A percentile compares a stretch with the other conserved stretches of the same genome.
phyloP scores from a whole-genome alignment of 2,329 filamentous ascomycete genomes.

The Pezicula radicicola region DNA sequence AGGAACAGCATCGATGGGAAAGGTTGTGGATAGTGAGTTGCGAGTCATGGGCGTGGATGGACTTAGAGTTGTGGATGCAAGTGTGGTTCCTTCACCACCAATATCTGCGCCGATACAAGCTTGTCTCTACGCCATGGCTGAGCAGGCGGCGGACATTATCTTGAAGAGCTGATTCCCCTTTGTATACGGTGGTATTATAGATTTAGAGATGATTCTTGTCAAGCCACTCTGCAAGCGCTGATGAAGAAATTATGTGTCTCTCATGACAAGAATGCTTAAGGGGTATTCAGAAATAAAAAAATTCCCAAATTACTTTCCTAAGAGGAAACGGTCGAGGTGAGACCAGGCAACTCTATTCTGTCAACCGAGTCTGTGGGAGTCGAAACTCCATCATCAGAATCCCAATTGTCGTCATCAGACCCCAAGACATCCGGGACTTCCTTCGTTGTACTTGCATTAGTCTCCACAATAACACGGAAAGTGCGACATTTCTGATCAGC shows the following conservation, averaged over 20 bases:
- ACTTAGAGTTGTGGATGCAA: constrained; percentile 32
- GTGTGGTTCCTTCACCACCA: constrained; percentile 28
- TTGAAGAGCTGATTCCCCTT: neutral
- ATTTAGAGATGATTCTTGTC: too few relatives aligned
- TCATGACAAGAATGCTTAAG: too few relatives aligned
- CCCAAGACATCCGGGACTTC: neutral
- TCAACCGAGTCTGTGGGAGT: too few relatives aligned
- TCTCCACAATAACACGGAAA: neutral
- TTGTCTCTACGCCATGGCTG: constrained; percentile 31
- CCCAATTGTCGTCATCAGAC: neutral
- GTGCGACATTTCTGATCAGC: neutral
- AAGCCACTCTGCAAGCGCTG: too few relatives aligned
- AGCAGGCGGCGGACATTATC: constrained; percentile 32
- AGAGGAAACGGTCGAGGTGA: too few relatives aligned
- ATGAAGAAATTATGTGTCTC: too few relatives aligned
- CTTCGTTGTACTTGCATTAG: neutral
- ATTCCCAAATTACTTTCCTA: too few relatives aligned
- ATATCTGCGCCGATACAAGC: constrained; percentile 29
- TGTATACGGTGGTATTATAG: too few relatives aligned
- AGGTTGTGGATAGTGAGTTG: constrained; percentile 21
- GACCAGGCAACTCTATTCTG: too few relatives aligned
- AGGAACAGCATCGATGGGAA: constrained; percentile 17
- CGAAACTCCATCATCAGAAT: neutral
- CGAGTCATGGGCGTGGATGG: constrained; percentile 15
- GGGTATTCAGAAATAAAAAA: too few relatives aligned